These are phyloP conservation scores for Coniella vitis DNA, from an alignment of 2,329 filamentous ascomycete genomes.

Conservation along the genomic window DNA sequence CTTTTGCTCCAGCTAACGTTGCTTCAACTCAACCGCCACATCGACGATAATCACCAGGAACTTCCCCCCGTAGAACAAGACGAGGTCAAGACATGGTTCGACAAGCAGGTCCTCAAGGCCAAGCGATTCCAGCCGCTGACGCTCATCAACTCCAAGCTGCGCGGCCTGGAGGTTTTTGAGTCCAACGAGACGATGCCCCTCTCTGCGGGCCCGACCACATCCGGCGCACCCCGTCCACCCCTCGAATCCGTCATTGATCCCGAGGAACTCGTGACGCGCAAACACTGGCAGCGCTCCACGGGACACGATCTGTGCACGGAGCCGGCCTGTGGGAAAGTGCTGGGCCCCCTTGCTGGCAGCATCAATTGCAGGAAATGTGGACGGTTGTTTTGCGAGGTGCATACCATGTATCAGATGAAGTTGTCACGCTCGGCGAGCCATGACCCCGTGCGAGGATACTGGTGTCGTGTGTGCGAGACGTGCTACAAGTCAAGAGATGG, in stretches of 20 bases:
- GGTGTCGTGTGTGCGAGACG: conserved; percentile 97
- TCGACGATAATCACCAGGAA: conserved; percentile 87
- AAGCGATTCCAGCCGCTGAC: conserved; percentile 90
- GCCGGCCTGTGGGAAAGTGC: conserved; percentile 71
- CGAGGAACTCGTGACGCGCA: conserved; percentile 79
- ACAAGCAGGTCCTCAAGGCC: conserved; percentile 86
- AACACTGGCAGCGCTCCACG: conserved; percentile 80
- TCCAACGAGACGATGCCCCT: conserved; percentile 64
- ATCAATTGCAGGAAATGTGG: conserved; percentile 94
- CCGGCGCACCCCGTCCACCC: conserved; percentile 28
- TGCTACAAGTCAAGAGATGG: conserved; percentile 95
- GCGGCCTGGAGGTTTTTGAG: conserved; percentile 88
- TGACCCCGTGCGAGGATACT: conserved; percentile 82
- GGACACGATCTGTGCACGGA: conserved; percentile 79
- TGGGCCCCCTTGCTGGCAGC: conserved; percentile 73
- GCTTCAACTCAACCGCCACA: conserved; percentile 76
- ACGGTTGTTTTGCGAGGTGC: conserved; percentile 88
- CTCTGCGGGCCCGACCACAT: conserved; percentile 30
- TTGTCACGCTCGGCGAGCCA: conserved; percentile 81
- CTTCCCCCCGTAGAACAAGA: conserved; percentile 83
- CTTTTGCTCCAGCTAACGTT: conserved; percentile 66
- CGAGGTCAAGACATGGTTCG: conserved; percentile 95
- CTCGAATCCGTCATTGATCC: conserved; percentile 56
- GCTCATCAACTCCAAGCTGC: conserved; percentile 86
- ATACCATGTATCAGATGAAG: conserved; percentile 99